Percentiles rank a stretch among this genome's conserved stretches.
Conservation (phyloP, 2,329 filamentous ascomycete genomes). For the Trichocomaceae sp. region DNA sequence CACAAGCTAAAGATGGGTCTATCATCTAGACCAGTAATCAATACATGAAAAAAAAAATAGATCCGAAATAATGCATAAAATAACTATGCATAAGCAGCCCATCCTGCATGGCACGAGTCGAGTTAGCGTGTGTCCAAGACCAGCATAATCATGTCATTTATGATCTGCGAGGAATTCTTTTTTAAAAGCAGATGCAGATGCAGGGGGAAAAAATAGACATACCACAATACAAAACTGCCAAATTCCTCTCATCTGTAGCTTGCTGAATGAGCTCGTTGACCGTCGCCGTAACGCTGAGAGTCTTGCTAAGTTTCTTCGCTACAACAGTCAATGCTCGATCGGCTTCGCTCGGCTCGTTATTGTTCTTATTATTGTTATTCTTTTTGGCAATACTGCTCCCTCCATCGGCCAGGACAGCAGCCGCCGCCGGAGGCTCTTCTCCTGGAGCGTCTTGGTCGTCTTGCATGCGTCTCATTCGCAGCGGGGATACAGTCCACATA, state of each 20-base stretch:
- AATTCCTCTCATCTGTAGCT: slow-evolving; percentile 83
- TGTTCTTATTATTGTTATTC: slow-evolving; percentile 8
- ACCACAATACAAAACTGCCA: slow-evolving; percentile 84
- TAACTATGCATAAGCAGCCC: slow-evolving; percentile 45
- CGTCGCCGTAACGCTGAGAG: slow-evolving; percentile 85
- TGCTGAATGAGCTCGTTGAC: slow-evolving; percentile 97
- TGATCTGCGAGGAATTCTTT: background rate
- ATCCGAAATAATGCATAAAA: background rate
- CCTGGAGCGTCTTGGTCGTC: slow-evolving; percentile 44
- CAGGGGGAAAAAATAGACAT: slow-evolving; percentile 27
- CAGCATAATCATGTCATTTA: background rate
- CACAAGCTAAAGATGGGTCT: background rate
- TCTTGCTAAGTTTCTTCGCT: slow-evolving; percentile 91
- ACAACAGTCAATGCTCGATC: slow-evolving; percentile 89
- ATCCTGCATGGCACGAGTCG: slow-evolving; percentile 29
- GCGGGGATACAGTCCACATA: slow-evolving; percentile 80
- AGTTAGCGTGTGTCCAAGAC: slow-evolving; percentile 11
- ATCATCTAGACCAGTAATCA: background rate
- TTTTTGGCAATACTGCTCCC: background rate
- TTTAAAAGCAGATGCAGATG: background rate
- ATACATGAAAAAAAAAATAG: no score
- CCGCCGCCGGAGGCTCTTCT: slow-evolving; percentile 29
- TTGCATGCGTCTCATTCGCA: slow-evolving; percentile 61
- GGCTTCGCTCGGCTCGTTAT: slow-evolving; percentile 64
- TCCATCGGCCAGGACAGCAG: slow-evolving; percentile 12